A percentile compares a stretch with the other conserved stretches of the same genome.
These are phyloP conservation scores for Paramecium pentaurelia DNA, from an alignment of 73 alveolate genomes.

Conservation along the genomic window DNA sequence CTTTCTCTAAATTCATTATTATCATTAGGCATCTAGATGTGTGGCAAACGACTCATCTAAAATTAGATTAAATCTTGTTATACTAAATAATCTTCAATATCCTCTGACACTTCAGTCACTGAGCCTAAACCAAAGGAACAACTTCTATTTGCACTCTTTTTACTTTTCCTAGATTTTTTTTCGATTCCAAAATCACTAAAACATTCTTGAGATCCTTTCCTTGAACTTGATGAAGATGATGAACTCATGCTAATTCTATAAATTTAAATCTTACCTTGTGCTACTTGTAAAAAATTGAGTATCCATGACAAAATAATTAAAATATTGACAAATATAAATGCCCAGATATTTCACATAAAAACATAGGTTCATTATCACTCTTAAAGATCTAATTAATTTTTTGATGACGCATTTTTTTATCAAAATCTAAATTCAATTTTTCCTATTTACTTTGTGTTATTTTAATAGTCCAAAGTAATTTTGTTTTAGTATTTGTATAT, in stretches of 20 bases:
- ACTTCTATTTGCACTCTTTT: not conserved
- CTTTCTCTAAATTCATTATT: slow-evolving; percentile 6
- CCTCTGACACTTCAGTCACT: slow-evolving; percentile 5
- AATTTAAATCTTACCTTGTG: not conserved
- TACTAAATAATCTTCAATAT: slow-evolving; percentile 29
- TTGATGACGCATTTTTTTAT: not conserved
- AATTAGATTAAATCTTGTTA: not conserved
- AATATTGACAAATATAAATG: not conserved
- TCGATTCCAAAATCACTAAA: slow-evolving; percentile 12
- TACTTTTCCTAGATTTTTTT: slow-evolving; percentile 11
- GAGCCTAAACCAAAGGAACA: slow-evolving; percentile 38
- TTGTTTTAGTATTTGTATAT: too few species aligned
- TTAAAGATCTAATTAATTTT: not conserved
- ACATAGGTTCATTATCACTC: not conserved
- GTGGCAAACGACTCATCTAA: not conserved
- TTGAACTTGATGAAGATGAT: slow-evolving; percentile 42
- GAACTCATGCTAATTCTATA: slow-evolving; percentile 11
- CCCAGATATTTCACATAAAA: not conserved
- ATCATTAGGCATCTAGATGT: slow-evolving; percentile 19
- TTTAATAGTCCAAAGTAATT: not conserved
- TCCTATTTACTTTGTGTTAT: not conserved
- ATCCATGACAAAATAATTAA: slow-evolving; percentile 16
- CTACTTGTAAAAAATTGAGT: not conserved
- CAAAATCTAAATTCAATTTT: not conserved
- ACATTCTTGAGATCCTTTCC: slow-evolving; percentile 6